Evolutionary conservation across 140 eudicot genomes (phyloP), one percentile per base, ranked within the genome.

Genomic region (Ambrosia hybrid): DNA sequence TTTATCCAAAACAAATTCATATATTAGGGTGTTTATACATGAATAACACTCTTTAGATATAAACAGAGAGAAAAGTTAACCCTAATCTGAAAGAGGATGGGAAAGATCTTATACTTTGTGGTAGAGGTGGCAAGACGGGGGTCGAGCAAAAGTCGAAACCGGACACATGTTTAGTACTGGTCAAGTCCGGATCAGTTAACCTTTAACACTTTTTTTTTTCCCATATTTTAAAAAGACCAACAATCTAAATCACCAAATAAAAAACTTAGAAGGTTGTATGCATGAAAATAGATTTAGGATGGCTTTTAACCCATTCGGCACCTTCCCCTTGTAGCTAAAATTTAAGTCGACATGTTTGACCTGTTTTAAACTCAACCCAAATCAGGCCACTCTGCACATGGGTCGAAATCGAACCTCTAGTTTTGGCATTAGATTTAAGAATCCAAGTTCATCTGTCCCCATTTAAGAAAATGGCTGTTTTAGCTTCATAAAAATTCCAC

Each of bases 201-300:
- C 46, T 8, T 8, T 4, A 41, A 41, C 26, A 6, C 6, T 8
- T 41, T 41, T 41, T 41, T 21, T 21, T 21, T 21, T 5, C 3
- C 46, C 9, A 41, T 41, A 4, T 48, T 9, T 48, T 48, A 21
- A 21, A 48, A 48, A 48, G 13, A 48, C 52, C 6, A 55, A 15
- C 7, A 55, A 55, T 55, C 60, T 55, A 55, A 55, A 55, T 55
- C 60, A 55, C 33, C 33, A 3, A 55, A 51, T 51, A 55, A 55
- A 55, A 55, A 15, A 21, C 6, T 14, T 6, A n/a, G 5, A n/a
- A 46, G 51, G 26, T 21, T 21, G 26, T 21, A 21, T 46, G 51
- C 51, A 46, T 46, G 7, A 6, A 46, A 46, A 48, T 10, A 48
- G 52, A 48, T 12, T 48, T 48, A 48, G 13, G 13, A 48, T 48